Percentiles rank a stretch among this genome's conserved stretches.
Conservation (phyloP, 1,139 yeast species). For the Zygotorulaspora mrakii region DNA sequence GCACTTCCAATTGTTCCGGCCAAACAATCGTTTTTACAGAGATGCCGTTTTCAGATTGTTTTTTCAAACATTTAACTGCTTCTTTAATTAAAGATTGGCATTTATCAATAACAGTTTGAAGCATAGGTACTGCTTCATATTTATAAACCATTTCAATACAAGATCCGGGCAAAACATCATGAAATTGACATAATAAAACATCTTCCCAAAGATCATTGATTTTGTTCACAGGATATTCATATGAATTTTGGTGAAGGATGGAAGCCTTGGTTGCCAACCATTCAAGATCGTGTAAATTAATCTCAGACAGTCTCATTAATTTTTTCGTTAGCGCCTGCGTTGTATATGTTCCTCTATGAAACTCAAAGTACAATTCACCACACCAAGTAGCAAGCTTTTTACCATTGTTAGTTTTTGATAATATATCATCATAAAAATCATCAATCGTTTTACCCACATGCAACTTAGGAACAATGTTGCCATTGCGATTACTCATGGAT, state of each 20-base stretch:
- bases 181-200: constrained; percentile 87
- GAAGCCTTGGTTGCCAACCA: constrained; percentile 75
- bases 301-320: constrained; percentile 74
- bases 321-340: constrained; percentile 84
- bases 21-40: constrained; percentile 5
- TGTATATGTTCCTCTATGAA: constrained; percentile 95
- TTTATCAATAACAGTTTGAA: constrained; percentile 51
- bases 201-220: constrained; percentile 81
- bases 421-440: constrained; percentile 68
- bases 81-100: constrained; percentile 51
- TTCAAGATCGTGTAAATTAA: constrained; percentile 80
- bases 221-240: constrained; percentile 65
- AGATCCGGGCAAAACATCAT: constrained; percentile 94
- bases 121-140: constrained; percentile 85
- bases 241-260: constrained; percentile 43
- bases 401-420: constrained; percentile 63
- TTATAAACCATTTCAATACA: constrained; percentile 91
- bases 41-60: background rate
- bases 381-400: constrained; percentile 74
- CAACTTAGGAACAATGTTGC: constrained; percentile 73
- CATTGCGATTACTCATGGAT: constrained; percentile 77
- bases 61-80: constrained; percentile 46
- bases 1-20: background rate
- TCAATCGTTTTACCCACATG: constrained; percentile 68
- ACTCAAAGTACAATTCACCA: constrained; percentile 91